A percentile compares a stretch with the other conserved stretches of the same genome.
Conservation (phyloP, 1,284 basidiomycete species). For the Sporisorium graminicola region DNA sequence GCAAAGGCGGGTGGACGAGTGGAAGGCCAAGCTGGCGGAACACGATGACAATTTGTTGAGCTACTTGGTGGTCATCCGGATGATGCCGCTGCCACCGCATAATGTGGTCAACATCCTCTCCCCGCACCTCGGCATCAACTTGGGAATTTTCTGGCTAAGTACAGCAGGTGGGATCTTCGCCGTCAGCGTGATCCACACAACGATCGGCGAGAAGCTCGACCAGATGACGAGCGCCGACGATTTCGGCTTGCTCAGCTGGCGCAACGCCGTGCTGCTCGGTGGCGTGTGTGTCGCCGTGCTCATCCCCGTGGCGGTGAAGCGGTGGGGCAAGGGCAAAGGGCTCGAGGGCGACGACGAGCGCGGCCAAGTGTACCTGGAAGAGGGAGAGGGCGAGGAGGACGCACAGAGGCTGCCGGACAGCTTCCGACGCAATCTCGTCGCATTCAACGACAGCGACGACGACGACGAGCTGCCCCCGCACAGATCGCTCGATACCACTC, state of each 20-base stretch:
- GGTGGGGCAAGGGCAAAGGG: constrained; percentile 4
- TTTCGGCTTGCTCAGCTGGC: constrained; percentile 89
- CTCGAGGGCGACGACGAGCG: constrained; percentile 34
- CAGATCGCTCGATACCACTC: constrained; percentile 17
- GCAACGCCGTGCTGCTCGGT: constrained; percentile 83
- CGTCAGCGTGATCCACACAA: constrained; percentile 92
- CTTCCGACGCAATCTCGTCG: constrained; percentile 30
- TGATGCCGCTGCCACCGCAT: constrained; percentile 91
- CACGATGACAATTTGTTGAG: constrained; percentile 85
- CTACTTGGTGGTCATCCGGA: constrained; percentile 84
- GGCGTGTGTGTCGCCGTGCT: constrained; percentile 89
- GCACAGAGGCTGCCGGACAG: constrained; percentile 28
- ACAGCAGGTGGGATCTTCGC: constrained; percentile 93
- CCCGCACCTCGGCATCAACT: constrained; percentile 89
- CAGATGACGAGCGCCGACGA: constrained; percentile 93
- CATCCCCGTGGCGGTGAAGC: constrained; percentile 78
- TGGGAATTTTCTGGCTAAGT: constrained; percentile 88
- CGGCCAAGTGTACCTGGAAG: constrained; percentile 21
- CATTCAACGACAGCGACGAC: constrained; percentile 5
- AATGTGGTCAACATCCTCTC: constrained; percentile 84
- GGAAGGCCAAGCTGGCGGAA: constrained; percentile 79
- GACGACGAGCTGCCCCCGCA: constrained; percentile 40
- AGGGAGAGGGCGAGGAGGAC: constrained; percentile 30
- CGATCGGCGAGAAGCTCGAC: constrained; percentile 88
- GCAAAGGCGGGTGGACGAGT: constrained; percentile 80